phyloP scores from a whole-genome alignment of 495 filamentous ascomycete species.

The Chaetomium fimeti region DNA sequence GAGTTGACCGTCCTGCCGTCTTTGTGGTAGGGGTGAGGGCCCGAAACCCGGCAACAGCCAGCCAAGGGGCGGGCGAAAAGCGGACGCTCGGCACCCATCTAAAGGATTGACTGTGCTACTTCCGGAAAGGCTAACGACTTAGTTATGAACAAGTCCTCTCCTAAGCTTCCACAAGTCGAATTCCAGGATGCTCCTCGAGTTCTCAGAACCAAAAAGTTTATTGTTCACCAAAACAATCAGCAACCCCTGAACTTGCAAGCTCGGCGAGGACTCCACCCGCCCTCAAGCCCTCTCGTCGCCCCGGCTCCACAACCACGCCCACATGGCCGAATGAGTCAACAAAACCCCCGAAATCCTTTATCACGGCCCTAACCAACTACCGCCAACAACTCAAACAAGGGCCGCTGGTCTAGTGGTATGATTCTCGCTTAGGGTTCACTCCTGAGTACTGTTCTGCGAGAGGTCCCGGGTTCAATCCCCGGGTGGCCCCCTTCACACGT shows the following conservation, averaged over 20 bases:
- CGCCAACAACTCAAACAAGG: constrained; percentile 15
- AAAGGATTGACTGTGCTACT: too few species aligned
- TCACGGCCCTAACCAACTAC: neutral
- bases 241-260: neutral
- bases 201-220: too few species aligned
- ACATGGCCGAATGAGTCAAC: constrained; percentile 8
- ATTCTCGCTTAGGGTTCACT: constrained; percentile 25
- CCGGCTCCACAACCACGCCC: neutral
- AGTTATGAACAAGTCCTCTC: too few species aligned
- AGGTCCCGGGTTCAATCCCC: constrained; percentile 27
- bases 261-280: neutral
- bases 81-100: too few species aligned
- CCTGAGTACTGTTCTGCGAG: constrained; percentile 20
- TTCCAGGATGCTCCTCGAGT: too few species aligned
- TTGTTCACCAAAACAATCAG: too few species aligned
- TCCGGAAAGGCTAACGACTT: too few species aligned
- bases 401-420: constrained; percentile 29
- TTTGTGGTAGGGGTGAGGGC: constrained; percentile 1
- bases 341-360: neutral
- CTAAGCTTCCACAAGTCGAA: too few species aligned
- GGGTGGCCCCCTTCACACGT: constrained; percentile 14
- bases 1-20: neutral
- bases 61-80: too few species aligned
- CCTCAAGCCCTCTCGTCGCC: neutral
- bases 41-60: neutral